Evolutionary conservation across 805 yeast genomes (phyloP), one percentile per base, ranked within the genome.

Genomic region (Candida easanensis): DNA sequence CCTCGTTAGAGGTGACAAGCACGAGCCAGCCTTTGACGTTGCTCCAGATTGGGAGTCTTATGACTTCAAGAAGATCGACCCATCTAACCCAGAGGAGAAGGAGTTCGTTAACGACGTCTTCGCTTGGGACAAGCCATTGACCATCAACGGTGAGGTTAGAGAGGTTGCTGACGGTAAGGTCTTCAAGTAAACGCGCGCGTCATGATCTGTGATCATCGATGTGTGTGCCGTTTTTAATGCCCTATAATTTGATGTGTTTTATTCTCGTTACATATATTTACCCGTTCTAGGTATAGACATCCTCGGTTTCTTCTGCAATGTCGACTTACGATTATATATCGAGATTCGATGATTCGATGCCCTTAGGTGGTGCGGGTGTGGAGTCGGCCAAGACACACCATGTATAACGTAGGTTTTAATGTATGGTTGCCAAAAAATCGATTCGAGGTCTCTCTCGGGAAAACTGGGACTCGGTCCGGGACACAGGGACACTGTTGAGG

Each of bases 11-110:
- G 99, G 99, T 62, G 88, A 91, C 72, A 96, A 91, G 50, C 72
- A 60, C 65, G 78, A 59, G 45, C 96, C 97, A 69, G 99, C 97
- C 52, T 88, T 91, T 64, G 86, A 91, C 54, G 98, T 93, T 69
- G 99, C 98, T 64, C 97, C 99, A 70, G 99, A 93, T 74, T 89
- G 96, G 95, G 98, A 91, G 75, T 88, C 97, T 38, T 91, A 88
- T 76, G 64, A 66, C 47, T 88, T 79, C 85, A 72, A 80, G 65
- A 82, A 87, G 76, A 76, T 91, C 63, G 97, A 91, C 66, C 78
- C 84, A 49, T 60, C 88, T 60, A 79, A 79, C 57, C 80, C 78
- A 56, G 93, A 79, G 65, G 87, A 78, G 76, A 83, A 77, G 71
- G 86, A 75, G 52, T 87, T 88, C 63, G 69, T 93, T 60, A 76